Evolutionary conservation across 2,329 filamentous ascomycete species (phyloP).

Genomic region (Beauveria brongniartii): DNA sequence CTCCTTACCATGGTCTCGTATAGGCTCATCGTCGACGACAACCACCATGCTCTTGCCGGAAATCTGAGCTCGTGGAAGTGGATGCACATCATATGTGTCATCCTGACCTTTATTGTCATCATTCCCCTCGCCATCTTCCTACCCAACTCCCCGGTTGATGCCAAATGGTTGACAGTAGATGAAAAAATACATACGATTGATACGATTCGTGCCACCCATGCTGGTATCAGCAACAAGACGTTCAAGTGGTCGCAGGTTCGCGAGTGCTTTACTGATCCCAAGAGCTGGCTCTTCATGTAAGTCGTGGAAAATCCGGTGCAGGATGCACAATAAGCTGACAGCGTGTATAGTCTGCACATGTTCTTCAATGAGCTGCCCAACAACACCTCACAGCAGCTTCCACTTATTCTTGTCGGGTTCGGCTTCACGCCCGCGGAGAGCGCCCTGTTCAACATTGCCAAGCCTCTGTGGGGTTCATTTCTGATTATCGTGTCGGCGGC

Average conservation of each 20-base stretch:
- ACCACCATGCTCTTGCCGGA: constrained; percentile 12
- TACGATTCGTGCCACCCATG: constrained; percentile 16
- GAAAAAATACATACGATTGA: constrained; percentile 18
- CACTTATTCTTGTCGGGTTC: constrained; percentile 18
- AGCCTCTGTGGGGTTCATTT: constrained; percentile 16
- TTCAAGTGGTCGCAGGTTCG: constrained; percentile 19
- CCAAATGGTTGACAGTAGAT: constrained; percentile 15
- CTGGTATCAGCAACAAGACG: constrained; percentile 17
- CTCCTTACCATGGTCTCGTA: constrained; percentile 22
- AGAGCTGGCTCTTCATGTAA: constrained; percentile 18
- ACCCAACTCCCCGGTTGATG: constrained; percentile 16
- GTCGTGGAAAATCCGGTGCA: background rate
- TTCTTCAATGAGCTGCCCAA: constrained; percentile 21
- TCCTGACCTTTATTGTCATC: constrained; percentile 47
- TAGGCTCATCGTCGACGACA: constrained; percentile 19
- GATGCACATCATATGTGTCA: constrained; percentile 47
- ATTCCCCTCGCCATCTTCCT: constrained; percentile 15
- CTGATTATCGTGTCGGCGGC: constrained; percentile 16
- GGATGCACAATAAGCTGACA: background rate
- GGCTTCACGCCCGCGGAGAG: constrained; percentile 19
- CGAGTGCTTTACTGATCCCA: constrained; percentile 16
- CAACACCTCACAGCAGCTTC: constrained; percentile 20
- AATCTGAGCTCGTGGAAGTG: constrained; percentile 27
- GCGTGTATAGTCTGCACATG: constrained; percentile 16
- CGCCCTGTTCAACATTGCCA: constrained; percentile 20